These are phyloP conservation scores for Penicillium longicatenatum DNA, from an alignment of 495 filamentous ascomycete species.

Conservation along the genomic window DNA sequence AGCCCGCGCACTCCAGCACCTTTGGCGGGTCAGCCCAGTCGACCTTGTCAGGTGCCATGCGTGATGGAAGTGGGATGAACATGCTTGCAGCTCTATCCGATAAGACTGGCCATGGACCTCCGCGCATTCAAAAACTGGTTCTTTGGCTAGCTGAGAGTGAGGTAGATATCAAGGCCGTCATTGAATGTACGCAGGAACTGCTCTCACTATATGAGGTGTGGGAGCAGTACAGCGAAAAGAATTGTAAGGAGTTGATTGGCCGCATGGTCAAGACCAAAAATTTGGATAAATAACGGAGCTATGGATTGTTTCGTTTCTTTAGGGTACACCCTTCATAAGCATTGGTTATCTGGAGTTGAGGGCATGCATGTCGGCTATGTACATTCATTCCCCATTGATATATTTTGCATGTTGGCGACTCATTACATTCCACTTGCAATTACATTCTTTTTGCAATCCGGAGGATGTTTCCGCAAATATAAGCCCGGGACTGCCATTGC, in stretches of 20 bases:
- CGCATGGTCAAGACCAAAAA: conserved; percentile 82
- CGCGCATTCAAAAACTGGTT: conserved; percentile 68
- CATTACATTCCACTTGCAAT: neutral
- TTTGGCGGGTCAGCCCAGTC: conserved; percentile 46
- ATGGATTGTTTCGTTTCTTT: neutral
- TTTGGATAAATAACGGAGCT: conserved; percentile 64
- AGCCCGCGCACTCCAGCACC: conserved; percentile 49
- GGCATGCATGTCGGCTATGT: neutral
- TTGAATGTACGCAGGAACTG: conserved; percentile 93
- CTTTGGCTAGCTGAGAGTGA: conserved; percentile 90
- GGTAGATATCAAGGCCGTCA: conserved; percentile 87
- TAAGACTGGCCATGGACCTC: conserved; percentile 35
- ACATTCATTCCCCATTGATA: neutral
- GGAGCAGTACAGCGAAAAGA: conserved; percentile 87
- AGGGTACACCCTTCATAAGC: neutral
- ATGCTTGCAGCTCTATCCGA: conserved; percentile 44
- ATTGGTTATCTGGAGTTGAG: neutral
- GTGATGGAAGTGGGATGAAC: conserved; percentile 44
- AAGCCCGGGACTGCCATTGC: neutral
- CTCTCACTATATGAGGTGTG: conserved; percentile 93
- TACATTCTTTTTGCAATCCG: neutral
- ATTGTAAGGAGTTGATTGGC: conserved; percentile 73
- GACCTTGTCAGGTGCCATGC: conserved; percentile 39
- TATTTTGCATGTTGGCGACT: neutral
- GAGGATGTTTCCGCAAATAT: no score